Evolutionary conservation across 306 rosid genomes (phyloP).

Genomic region (Senna siamea): DNA sequence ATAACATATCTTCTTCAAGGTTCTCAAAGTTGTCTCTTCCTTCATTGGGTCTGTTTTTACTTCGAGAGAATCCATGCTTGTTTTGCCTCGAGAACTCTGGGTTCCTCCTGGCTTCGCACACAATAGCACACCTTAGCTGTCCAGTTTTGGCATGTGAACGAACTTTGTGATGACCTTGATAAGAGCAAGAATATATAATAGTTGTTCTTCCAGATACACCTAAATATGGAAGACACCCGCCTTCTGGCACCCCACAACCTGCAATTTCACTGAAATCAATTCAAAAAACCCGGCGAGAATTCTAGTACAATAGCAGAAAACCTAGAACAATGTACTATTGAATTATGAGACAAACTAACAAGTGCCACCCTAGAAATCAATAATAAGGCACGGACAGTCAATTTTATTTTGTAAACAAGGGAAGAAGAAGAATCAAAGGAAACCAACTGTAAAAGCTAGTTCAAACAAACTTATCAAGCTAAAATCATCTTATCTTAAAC

Average conservation of each 20-base stretch:
- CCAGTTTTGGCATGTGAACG: slow-evolving; percentile 54
- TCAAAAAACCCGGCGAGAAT: slow-evolving; percentile 3
- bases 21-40: slow-evolving; percentile 65
- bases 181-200: slow-evolving; percentile 51
- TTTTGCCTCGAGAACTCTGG: slow-evolving; percentile 82
- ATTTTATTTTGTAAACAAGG: not conserved
- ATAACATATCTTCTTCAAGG: slow-evolving; percentile 68
- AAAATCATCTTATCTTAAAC: slow-evolving; percentile 16
- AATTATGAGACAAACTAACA: not conserved
- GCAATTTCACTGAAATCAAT: slow-evolving; percentile 32
- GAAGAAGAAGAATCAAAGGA: not conserved
- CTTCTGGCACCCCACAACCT: slow-evolving; percentile 73
- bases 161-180: slow-evolving; percentile 41
- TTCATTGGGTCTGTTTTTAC: slow-evolving; percentile 69
- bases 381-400: not conserved
- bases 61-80: slow-evolving; percentile 59
- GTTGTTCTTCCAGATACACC: slow-evolving; percentile 64
- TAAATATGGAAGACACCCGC: slow-evolving; percentile 57
- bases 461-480: slow-evolving; percentile 15
- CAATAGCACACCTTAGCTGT: slow-evolving; percentile 53
- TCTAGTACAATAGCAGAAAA: not conserved
- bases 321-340: not conserved
- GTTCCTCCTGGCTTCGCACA: slow-evolving; percentile 68
- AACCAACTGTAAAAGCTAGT: slow-evolving; percentile 7
- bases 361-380: not conserved